Evolutionary conservation across 805 yeast genomes (phyloP), one percentile per base, ranked within the genome.

Genomic region (Torulaspora indica): DNA sequence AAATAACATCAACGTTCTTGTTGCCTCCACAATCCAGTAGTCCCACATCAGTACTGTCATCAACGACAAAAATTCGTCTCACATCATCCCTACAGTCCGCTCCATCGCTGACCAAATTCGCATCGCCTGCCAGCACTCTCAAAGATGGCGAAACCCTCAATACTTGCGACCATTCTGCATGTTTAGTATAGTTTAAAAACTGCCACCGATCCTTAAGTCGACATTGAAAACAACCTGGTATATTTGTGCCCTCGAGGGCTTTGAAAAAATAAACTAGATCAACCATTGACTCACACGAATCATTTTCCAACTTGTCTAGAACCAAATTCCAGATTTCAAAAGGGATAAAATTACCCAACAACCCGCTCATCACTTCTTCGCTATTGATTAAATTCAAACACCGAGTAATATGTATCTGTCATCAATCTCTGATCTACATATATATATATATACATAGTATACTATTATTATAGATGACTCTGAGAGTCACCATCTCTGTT

Each of bases 321-420:
- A 52, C 46, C 29, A 47, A 32, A 15, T 49, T 39, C 9, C 52
- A 18, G 8, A 49, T 38, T 24, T 53, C 52, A 2, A 44, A 8
- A 14, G 48, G 51, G 14, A 46, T 27, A 20, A 23, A 5, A 22
- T 24, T 28, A 15, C 24, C 34, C n/a, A 38, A 28, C n/a, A 38
- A 9, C 5, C 20, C 25, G 13, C 12, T 20, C 40, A 38, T 38
- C 9, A 5, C 9, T 17, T 36, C 13, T 12, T 8, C 28, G n/a
- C 20, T 7, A 3, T 14, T 17, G 12, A 4, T 10, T 7, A 15
- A n/a, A n/a, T n/a, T n/a, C n/a, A n/a, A n/a, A n/a, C n/a, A 13
- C 4, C 9, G 7, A 9, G 5, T 12, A 38, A 8, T 13, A 6
- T 14, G 8, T 6, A 30, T 14, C 5, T 14, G 5, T 5, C 13